These are phyloP conservation scores for Phytophthora pinifolia DNA, from an alignment of 352 stramenopile genomes.

Conservation along the genomic window DNA sequence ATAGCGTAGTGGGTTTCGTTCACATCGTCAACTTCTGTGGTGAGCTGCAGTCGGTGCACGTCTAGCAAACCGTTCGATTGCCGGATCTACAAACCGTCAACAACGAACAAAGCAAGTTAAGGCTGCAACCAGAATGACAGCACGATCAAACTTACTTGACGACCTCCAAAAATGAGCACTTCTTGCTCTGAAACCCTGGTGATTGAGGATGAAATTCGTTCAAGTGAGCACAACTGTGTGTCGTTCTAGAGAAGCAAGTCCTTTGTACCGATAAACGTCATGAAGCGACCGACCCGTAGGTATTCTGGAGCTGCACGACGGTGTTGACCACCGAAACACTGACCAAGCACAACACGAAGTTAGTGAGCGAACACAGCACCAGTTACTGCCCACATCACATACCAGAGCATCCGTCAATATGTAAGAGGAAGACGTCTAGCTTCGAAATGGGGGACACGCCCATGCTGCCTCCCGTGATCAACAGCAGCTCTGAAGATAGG, in stretches of 20 bases:
- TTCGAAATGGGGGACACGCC: slow-evolving; percentile 50
- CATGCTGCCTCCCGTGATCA: slow-evolving; percentile 67
- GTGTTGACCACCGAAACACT: slow-evolving; percentile 64
- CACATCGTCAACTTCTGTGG: slow-evolving; percentile 5
- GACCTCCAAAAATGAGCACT: slow-evolving; percentile 66
- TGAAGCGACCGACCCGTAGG: slow-evolving; percentile 58
- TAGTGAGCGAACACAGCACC: not conserved
- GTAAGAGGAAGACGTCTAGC: slow-evolving; percentile 43
- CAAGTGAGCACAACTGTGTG: slow-evolving; percentile 1
- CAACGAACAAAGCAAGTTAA: slow-evolving; percentile 1
- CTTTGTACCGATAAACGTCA: slow-evolving; percentile 44
- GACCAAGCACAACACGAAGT: slow-evolving; percentile 2
- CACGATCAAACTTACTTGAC: slow-evolving; percentile 40
- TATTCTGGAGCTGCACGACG: slow-evolving; percentile 14
- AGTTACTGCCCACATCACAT: not conserved
- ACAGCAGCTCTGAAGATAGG: slow-evolving; percentile 37
- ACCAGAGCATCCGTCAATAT: slow-evolving; percentile 42
- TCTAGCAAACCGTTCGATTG: slow-evolving; percentile 65
- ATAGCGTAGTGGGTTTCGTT: slow-evolving; percentile 19
- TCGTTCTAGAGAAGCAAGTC: not conserved
- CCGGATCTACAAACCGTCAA: slow-evolving; percentile 39
- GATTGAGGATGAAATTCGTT: not conserved
- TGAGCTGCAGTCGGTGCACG: slow-evolving; percentile 40
- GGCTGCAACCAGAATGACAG: not conserved
- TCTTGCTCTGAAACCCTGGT: slow-evolving; percentile 38